Evolutionary conservation across 139 green algal genomes (phyloP).

Genomic region (Chlorella vulgaris): DNA sequence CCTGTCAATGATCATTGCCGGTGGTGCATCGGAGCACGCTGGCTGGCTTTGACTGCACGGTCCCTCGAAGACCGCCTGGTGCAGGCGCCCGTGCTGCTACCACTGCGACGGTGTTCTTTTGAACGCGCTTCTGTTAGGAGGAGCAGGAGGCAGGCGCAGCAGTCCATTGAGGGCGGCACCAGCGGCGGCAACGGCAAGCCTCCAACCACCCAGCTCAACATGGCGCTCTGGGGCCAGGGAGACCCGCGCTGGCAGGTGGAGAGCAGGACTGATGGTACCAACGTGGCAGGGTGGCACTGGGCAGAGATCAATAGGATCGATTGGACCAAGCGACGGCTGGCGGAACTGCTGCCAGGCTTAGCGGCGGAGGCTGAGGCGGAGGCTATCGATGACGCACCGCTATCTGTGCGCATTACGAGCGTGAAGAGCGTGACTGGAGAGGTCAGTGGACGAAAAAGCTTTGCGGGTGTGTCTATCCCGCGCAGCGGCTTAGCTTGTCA

Average conservation of each 20-base stretch:
- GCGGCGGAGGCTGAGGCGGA: not conserved
- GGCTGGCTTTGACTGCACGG: too few relatives aligned
- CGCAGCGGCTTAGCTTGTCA: not conserved
- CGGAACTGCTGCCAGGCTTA: slow-evolving; percentile 55
- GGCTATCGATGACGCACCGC: not conserved
- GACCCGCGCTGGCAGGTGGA: slow-evolving; percentile 25
- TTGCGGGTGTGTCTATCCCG: not conserved
- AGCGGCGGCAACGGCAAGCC: not conserved
- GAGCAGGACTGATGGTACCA: slow-evolving; percentile 1
- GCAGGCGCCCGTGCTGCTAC: too few relatives aligned
- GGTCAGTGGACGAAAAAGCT: not conserved
- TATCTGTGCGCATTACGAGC: not conserved
- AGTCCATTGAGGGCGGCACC: not conserved
- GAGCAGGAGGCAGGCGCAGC: not conserved
- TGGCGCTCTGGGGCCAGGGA: slow-evolving; percentile 2
- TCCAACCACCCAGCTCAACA: not conserved
- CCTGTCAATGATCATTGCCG: too few relatives aligned
- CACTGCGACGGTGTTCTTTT: too few relatives aligned
- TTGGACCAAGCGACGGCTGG: slow-evolving; percentile 63
- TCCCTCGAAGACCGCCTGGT: too few relatives aligned
- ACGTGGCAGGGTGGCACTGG: slow-evolving; percentile 26
- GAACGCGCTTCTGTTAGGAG: not conserved
- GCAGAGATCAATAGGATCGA: slow-evolving; percentile 65
- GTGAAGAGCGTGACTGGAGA: slow-evolving; percentile 35
- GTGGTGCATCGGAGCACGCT: too few relatives aligned